Evolutionary conservation across 139 green algal genomes (phyloP).

Genomic region (Picochlorum sp.): DNA sequence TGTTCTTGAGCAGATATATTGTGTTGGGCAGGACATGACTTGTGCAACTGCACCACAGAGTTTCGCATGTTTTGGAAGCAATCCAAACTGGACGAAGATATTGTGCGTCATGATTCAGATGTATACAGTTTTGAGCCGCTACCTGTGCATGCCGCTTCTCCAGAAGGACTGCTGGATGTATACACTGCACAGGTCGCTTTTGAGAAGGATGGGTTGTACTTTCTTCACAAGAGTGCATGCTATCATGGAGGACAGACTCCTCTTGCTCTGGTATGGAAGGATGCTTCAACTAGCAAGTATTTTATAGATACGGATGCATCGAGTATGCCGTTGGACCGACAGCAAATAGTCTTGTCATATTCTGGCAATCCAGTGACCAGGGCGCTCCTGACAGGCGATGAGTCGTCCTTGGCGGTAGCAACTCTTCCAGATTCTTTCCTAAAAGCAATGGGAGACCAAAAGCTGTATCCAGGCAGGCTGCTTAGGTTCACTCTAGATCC

Average conservation of each 20-base stretch:
- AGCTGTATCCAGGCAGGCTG: constrained; percentile 38
- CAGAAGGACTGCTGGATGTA: constrained; percentile 31
- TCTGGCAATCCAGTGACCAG: constrained; percentile 12
- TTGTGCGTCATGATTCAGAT: background rate
- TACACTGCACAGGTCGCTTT: constrained; percentile 24
- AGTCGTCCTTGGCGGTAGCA: constrained; percentile 61
- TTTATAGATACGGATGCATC: constrained; percentile 49
- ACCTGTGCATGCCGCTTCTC: constrained; percentile 12
- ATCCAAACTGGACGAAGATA: constrained; percentile 46
- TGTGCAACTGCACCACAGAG: constrained; percentile 73
- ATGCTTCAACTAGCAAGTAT: constrained; percentile 58
- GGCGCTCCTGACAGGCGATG: constrained; percentile 58
- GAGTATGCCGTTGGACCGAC: constrained; percentile 9
- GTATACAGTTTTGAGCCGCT: constrained; percentile 15
- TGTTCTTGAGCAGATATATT: constrained; percentile 80
- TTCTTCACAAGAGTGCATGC: constrained; percentile 65
- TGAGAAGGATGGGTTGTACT: constrained; percentile 60
- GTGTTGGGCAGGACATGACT: constrained; percentile 68
- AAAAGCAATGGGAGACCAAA: constrained; percentile 2
- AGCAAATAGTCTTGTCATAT: constrained; percentile 51
- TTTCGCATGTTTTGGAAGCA: constrained; percentile 71
- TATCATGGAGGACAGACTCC: constrained; percentile 59
- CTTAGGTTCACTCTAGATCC: constrained; percentile 54
- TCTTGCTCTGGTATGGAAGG: constrained; percentile 86
- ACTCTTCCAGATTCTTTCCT: constrained; percentile 30